Base-by-base conservation (phyloP, 495 filamentous ascomycete species). In the Penicillium antarcticum region DNA sequence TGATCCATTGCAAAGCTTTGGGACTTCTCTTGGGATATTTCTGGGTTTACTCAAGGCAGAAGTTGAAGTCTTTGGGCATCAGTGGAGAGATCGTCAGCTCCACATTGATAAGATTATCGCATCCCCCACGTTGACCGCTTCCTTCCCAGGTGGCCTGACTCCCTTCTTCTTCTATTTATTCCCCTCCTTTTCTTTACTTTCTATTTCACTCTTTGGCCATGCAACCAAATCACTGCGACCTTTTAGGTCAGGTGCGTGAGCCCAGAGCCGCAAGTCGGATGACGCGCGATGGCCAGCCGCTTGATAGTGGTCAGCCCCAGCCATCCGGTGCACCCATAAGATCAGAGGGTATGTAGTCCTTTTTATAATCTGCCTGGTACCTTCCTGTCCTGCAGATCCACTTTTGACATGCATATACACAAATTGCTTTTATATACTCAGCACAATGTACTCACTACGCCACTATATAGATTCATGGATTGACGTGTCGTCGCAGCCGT, bases 401-500 rank as follows among this genome's bases (percentile, higher is more conserved):
- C 31, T 58, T 60, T 42, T 52, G 42, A 56, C 46, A 64, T 65
- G 57, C 56, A 55, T 51, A 43, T 48, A 47, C 38, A 41, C 19
- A 45, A 41, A 29, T 62, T 58, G 14, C 63, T 66, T 54, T 32
- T 58, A 47, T 45, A 56, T 58, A 17, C 62, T 48, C 19, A 71
- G 52, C 57, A 75, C 26, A 44, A 76, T 78, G 72, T 80, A 79
- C 75, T 79, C 76, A 80, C 70, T 75, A 33, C 70, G 62, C 26
- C 65, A 78, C 62, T 78, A 74, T 60, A 63, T 81, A 92, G 94
- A 97, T 71, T 97, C 92, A 1, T 98, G 94, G 94, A 84, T 98
- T 63, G 94, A 98, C 67, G 84, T 98, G 48, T 80, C 88, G 39
- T 97, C 94, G 2, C 89, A 95, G 51, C 90, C 92, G 17, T 96